phyloP scores from a whole-genome alignment of 192 early-diverging fungal genomes.

The Backusella psychrophila region DNA sequence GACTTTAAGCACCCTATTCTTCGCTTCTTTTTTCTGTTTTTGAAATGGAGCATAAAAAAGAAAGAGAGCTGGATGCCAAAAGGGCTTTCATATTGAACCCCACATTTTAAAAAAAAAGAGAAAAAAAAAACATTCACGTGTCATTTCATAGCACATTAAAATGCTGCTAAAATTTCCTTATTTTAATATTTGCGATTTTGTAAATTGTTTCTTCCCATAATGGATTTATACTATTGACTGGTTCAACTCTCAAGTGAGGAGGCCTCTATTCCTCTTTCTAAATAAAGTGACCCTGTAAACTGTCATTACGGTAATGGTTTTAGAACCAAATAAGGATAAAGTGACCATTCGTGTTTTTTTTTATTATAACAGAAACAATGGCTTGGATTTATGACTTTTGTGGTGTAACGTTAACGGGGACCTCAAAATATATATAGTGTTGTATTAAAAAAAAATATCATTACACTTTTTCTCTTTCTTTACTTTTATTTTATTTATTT shows the following conservation, averaged over 20 bases:
- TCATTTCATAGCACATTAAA: background rate
- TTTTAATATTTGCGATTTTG: background rate
- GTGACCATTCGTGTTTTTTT: background rate
- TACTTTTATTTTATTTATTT: background rate
- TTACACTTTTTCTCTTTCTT: background rate
- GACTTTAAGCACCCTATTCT: too few relatives aligned
- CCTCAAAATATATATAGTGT: background rate
- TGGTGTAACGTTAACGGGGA: background rate
- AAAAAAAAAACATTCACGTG: background rate
- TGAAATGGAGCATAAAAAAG: too few relatives aligned
- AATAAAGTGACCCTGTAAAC: background rate
- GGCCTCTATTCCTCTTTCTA: background rate
- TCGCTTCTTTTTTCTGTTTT: too few relatives aligned
- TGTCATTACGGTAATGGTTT: background rate
- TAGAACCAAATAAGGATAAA: background rate
- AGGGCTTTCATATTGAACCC: background rate
- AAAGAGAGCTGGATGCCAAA: too few relatives aligned
- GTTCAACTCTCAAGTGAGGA: background rate
- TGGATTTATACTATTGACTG: background rate
- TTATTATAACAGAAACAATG: background rate
- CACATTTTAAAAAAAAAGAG: background rate
- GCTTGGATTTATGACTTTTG: background rate
- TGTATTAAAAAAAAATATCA: background rate
- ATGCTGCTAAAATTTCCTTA: background rate
- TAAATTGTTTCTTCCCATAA: constrained; percentile 5